These are phyloP conservation scores for Powellomyces hirtus DNA, from an alignment of 192 early-diverging fungal species.

Conservation along the genomic window DNA sequence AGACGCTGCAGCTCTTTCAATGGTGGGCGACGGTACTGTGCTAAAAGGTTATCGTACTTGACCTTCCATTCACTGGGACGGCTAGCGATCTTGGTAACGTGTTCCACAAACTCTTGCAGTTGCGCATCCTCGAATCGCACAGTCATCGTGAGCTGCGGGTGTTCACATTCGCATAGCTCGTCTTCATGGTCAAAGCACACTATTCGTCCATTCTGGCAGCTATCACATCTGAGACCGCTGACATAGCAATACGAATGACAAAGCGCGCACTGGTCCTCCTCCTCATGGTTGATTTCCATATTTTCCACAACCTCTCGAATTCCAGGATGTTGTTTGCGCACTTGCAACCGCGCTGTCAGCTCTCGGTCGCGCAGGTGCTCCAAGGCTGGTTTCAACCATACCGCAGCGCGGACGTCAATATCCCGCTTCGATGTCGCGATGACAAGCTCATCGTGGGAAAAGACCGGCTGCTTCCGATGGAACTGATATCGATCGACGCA, in stretches of 20 bases:
- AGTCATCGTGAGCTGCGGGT: conserved; percentile 35
- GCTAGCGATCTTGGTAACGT: conserved; percentile 16
- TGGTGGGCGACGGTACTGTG: conserved; percentile 28
- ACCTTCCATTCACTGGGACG: conserved; percentile 33
- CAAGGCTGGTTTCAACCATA: conserved; percentile 39
- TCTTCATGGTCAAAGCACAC: conserved; percentile 63
- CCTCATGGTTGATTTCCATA: conserved; percentile 5
- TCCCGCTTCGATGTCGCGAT: conserved; percentile 35
- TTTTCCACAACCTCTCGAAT: conserved; percentile 20
- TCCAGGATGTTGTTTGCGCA: conserved; percentile 20
- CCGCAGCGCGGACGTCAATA: conserved; percentile 25
- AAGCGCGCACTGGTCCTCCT: conserved; percentile 42
- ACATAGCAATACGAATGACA: conserved; percentile 39
- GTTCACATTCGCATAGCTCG: conserved; percentile 53
- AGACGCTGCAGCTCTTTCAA: conserved; percentile 34
- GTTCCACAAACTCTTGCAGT: conserved; percentile 36
- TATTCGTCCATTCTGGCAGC: conserved; percentile 61
- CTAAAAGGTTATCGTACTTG: conserved; percentile 14
- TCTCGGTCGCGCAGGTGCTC: conserved; percentile 31
- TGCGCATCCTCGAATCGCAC: conserved; percentile 52
- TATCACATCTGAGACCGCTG: conserved; percentile 35
- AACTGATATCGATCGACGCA: conserved; percentile 80
- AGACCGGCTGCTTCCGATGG: conserved; percentile 79
- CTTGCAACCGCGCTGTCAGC: conserved; percentile 11
- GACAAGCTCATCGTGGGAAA: conserved; percentile 90